Conservation (phyloP, 345 rosid genomes). For the Lagerstroemia speciosa region DNA sequence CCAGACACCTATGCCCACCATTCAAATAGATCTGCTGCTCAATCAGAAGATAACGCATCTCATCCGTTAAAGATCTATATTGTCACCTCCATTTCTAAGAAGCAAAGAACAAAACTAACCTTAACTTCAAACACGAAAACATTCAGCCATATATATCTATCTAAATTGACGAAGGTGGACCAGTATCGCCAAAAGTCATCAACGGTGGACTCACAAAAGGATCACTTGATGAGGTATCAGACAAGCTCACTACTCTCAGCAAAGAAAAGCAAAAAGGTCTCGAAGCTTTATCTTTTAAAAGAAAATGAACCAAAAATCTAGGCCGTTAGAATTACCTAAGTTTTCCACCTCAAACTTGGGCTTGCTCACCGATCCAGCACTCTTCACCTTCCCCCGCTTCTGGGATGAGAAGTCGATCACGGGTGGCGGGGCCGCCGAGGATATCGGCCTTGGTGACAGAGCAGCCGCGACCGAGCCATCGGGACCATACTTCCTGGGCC, state of each 20-base stretch:
- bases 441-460: conserved; percentile 85
- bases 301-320: too few species aligned
- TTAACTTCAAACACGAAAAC: background rate
- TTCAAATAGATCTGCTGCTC: conserved; percentile 2
- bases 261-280: too few species aligned
- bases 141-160: background rate
- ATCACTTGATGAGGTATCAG: too few species aligned
- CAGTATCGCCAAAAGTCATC: background rate
- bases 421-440: conserved; percentile 70
- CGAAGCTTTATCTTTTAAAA: too few species aligned
- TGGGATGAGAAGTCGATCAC: conserved; percentile 84
- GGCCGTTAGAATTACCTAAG: too few species aligned
- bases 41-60: background rate
- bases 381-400: conserved; percentile 66
- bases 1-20: background rate
- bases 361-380: conserved; percentile 50
- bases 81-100: background rate
- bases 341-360: conserved; percentile 40
- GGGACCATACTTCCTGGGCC: conserved; percentile 87
- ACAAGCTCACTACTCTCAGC: too few species aligned
- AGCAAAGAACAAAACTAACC: background rate
- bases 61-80: background rate
- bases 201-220: too few species aligned
- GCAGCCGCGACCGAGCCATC: conserved; percentile 60
- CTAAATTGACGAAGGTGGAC: background rate